These are phyloP conservation scores for Trichoderma endophyticum DNA, from an alignment of 2,329 filamentous ascomycete genomes.

Conservation along the genomic window DNA sequence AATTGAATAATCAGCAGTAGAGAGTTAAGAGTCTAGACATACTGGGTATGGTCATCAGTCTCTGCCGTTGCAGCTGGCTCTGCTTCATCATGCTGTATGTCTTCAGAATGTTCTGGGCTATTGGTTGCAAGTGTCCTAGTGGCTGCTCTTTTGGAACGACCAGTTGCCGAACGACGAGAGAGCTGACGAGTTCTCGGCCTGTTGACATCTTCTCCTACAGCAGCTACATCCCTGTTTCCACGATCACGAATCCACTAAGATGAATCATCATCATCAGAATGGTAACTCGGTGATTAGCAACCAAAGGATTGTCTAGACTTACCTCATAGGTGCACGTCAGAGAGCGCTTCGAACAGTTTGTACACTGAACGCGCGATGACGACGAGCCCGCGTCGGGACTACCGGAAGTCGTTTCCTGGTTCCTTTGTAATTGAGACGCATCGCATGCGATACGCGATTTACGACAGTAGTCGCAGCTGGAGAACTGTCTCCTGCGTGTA, in stretches of 20 bases:
- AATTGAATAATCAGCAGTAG: too few species aligned
- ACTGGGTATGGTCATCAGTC: background rate
- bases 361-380: background rate
- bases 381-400: background rate
- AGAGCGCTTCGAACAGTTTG: background rate
- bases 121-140: background rate
- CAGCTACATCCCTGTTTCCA: background rate
- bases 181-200: background rate
- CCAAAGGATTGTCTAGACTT: background rate
- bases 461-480: constrained; percentile 5
- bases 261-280: background rate
- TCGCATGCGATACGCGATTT: constrained; percentile 7
- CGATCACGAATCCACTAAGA: background rate
- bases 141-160: background rate
- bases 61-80: background rate
- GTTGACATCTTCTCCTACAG: background rate
- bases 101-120: background rate
- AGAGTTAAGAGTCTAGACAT: background rate
- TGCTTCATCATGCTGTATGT: background rate
- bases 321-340: constrained; percentile 5
- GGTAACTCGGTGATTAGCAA: background rate
- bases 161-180: background rate
- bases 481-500: background rate
- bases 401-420: background rate
- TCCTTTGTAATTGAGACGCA: background rate